These are phyloP conservation scores for Sugiyamaella lignohabitans DNA, from an alignment of 805 yeast species.

Conservation along the genomic window DNA sequence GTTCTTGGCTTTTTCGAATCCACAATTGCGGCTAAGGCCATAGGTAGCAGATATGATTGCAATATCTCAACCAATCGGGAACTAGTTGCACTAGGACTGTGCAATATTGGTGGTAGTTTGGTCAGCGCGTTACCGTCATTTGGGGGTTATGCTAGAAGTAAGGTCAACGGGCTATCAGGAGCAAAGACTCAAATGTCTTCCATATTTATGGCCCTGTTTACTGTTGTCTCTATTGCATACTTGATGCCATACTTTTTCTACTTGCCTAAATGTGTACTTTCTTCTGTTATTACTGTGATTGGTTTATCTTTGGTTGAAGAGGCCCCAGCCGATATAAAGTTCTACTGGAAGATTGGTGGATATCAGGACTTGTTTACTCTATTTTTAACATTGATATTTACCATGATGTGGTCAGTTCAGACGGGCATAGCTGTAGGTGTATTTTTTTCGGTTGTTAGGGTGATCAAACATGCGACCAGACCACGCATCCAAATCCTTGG, in stretches of 20 bases:
- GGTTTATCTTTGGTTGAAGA: slow-evolving; percentile 76
- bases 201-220: slow-evolving; percentile 67
- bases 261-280: slow-evolving; percentile 72
- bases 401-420: slow-evolving; percentile 73
- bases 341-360: slow-evolving; percentile 69
- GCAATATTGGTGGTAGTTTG: slow-evolving; percentile 56
- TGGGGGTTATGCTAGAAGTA: slow-evolving; percentile 95
- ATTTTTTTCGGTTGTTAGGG: slow-evolving; percentile 69
- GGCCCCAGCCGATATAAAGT: slow-evolving; percentile 68
- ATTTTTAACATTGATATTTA: slow-evolving; percentile 53
- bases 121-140: slow-evolving; percentile 73
- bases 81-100: slow-evolving; percentile 77
- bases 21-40: slow-evolving; percentile 83
- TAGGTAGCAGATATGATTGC: slow-evolving; percentile 62
- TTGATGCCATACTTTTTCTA: slow-evolving; percentile 59
- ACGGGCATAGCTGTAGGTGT: slow-evolving; percentile 88
- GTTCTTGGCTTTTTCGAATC: slow-evolving; percentile 88
- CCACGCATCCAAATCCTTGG: slow-evolving; percentile 83
- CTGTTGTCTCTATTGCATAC: slow-evolving; percentile 57
- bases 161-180: slow-evolving; percentile 79
- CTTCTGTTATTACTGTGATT: slow-evolving; percentile 72
- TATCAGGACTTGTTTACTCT: slow-evolving; percentile 70
- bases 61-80: slow-evolving; percentile 80
- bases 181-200: slow-evolving; percentile 85
- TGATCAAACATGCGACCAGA: slow-evolving; percentile 69